phyloP scores from a whole-genome alignment of 2,329 filamentous ascomycete species.

The Remersonia thermophila region DNA sequence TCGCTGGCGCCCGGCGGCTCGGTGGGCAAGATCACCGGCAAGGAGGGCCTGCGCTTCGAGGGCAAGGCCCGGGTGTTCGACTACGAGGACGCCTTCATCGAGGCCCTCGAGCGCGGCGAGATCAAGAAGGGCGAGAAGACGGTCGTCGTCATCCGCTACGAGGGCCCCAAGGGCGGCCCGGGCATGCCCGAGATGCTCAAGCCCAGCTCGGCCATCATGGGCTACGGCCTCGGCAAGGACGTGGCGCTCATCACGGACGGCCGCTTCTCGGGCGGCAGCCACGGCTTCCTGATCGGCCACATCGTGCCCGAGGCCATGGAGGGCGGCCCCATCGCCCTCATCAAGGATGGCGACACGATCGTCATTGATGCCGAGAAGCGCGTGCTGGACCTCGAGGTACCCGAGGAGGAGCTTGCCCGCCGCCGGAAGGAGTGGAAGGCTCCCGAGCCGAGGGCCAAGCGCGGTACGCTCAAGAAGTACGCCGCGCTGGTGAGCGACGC shows the following conservation, averaged over 20 bases:
- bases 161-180: constrained; percentile 84
- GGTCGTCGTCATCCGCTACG: constrained; percentile 83
- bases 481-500: constrained; percentile 47
- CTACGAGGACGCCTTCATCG: constrained; percentile 70
- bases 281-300: constrained; percentile 80
- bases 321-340: constrained; percentile 72
- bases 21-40: constrained; percentile 88
- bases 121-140: constrained; percentile 81
- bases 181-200: constrained; percentile 95
- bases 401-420: constrained; percentile 49
- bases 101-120: constrained; percentile 60
- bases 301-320: constrained; percentile 80
- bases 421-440: constrained; percentile 49
- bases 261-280: constrained; percentile 67
- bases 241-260: constrained; percentile 64
- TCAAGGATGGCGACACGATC: constrained; percentile 69
- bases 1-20: constrained; percentile 77
- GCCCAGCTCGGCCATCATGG: constrained; percentile 87
- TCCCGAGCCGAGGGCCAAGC: constrained; percentile 44
- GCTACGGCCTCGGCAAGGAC: constrained; percentile 66
- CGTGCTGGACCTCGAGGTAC: constrained; percentile 54
- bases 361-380: constrained; percentile 70
- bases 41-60: constrained; percentile 74
- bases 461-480: constrained; percentile 61
- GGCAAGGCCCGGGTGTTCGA: constrained; percentile 76